phyloP scores from a whole-genome alignment of 2,329 filamentous ascomycete genomes.

The Gyromitra esculenta region DNA sequence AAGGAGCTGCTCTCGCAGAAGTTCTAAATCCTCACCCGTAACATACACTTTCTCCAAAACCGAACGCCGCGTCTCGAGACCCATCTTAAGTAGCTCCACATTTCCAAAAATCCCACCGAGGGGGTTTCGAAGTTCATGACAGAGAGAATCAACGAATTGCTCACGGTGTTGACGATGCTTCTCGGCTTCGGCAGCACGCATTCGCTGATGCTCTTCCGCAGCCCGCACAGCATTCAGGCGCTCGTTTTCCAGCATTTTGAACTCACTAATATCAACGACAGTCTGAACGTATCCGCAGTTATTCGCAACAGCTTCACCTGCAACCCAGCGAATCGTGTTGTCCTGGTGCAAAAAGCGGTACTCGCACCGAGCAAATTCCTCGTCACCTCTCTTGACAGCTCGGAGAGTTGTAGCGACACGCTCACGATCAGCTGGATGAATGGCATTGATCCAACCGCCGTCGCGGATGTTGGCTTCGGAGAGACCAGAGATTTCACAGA shows the following conservation, averaged over 20 bases:
- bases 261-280: constrained; percentile 52
- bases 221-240: constrained; percentile 42
- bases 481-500: constrained; percentile 53
- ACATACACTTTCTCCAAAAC: constrained; percentile 40
- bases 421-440: constrained; percentile 52
- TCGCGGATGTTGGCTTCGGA: constrained; percentile 45
- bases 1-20: constrained; percentile 40
- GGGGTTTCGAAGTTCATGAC: constrained; percentile 47
- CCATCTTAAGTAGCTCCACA: constrained; percentile 49
- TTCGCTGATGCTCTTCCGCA: constrained; percentile 44
- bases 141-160: constrained; percentile 49
- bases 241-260: constrained; percentile 49
- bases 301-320: constrained; percentile 51
- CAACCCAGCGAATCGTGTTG: constrained; percentile 51
- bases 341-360: constrained; percentile 53
- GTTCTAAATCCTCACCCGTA: constrained; percentile 32
- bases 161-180: constrained; percentile 43
- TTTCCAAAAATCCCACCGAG: constrained; percentile 51
- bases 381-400: constrained; percentile 46
- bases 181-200: constrained; percentile 47
- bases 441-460: constrained; percentile 52
- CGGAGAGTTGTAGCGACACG: constrained; percentile 48
- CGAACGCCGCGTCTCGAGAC: constrained; percentile 41
- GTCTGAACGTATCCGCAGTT: constrained; percentile 52
- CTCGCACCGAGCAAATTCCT: constrained; percentile 46